Base-by-base conservation (phyloP, 2,329 filamentous ascomycete species). In the Berkeleyomyces basicola region DNA sequence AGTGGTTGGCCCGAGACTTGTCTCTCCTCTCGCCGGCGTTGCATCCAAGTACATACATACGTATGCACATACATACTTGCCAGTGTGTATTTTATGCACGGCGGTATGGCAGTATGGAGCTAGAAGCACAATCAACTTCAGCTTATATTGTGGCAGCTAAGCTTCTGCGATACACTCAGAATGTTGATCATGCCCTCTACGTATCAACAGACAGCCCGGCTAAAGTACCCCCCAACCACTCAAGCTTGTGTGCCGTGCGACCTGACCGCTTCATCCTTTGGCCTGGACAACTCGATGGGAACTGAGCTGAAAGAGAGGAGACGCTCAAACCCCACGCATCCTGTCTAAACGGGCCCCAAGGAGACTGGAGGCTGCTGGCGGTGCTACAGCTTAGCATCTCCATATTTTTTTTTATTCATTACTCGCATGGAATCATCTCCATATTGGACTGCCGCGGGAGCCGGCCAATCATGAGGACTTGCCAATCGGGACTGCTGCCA, bases 1-100 rank as follows among this genome's bases (percentile, higher is more conserved):
- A 36, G 49, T 53, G 49, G 49, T 37, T 53, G 49, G 49, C n/a
- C 49, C 49, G 49, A 53, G 49, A 53, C 49, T 53, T 53, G 49
- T 53, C 49, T 53, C 49, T 37, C 31, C 49, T 53, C 37, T 23
- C 31, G n/a, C 49, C 49, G 33, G 49, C 4, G 31, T 37, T 53
- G 49, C 7, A 53, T 53, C 10, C 49, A 53, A 23, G 23, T 23
- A 23, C 23, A 31, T 53, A 53, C 49, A 31, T 53, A 53, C 49
- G 31, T 23, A 16, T 36, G 37, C 31, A 53, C 33, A 33, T 31
- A 53, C 47, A 51, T 23, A 51, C 44, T 23, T 23, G 23, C 23
- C 23, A 23, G 23, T 23, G 23, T 23, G 23, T 23, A 23, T 23
- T 23, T 23, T 23, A 23, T 23, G 23, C 23, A 23, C 23, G 23